Base-by-base conservation (phyloP, 257 asterid species). In the Nicotiana undulata region DNA sequence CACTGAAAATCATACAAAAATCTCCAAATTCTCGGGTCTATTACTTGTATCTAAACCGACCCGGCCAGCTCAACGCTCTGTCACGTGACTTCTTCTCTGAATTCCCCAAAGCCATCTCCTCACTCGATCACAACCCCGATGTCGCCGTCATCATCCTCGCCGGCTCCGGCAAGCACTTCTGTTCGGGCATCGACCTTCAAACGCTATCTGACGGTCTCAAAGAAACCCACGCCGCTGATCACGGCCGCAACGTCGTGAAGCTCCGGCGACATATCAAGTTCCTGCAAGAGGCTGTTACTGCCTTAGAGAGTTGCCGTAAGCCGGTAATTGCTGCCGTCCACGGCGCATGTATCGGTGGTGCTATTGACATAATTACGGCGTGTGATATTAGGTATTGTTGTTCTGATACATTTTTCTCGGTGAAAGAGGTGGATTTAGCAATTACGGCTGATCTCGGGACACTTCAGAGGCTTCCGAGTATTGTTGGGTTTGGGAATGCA, bases 261-360 rank as follows among this genome's bases (percentile, higher is more conserved):
- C 82, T 95, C 81, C 92, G 94, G 68, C 88, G 91, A 17, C 85
- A 82, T 31, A 89, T 95, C 17, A 91, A 90, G 92, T 79, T 82
- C 63, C 15, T 91, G 80, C 98, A 95, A 74, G 89, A 86, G 1
- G 91, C 97, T 18, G 76, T 89, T 20, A 88, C 97, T 75, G 95
- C 97, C 77, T 81, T 92, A 46, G 98, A 95, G 88, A 89, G 89
- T 84, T 92, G 96, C 83, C 86, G 98, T 84, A 95, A 95, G 89
- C 99, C 98, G 3, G 98, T 95, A 16, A 86, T 95, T 5, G 96
- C 93, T 1, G 87, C 90, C 10, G 84, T 95, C 5, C 97, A 95
- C 51, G 98, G 99, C 2, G 98, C 90, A 12, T 95, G 99, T 86
- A 29, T 95, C 24, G 99, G 99, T 18, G 99, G 94, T 75, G 98